Conservation (phyloP, 2,329 filamentous ascomycete genomes). For the Cercospora sp. region DNA sequence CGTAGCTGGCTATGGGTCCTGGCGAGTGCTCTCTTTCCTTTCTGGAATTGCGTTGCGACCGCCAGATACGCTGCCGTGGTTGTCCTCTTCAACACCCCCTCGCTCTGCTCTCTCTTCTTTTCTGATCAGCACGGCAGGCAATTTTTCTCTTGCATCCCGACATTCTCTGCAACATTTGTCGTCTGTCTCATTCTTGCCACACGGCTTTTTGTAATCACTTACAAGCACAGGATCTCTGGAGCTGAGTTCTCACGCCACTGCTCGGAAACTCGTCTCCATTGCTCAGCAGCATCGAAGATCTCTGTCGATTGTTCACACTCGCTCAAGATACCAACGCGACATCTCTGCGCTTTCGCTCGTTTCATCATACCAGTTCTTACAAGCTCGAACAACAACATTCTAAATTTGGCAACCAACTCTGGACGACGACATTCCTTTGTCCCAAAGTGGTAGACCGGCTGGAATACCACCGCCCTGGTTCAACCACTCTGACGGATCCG, state of each 20-base stretch:
- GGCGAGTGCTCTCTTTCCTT: background rate
- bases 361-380: background rate
- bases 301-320: background rate
- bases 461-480: background rate
- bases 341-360: background rate
- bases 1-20: background rate
- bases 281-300: background rate
- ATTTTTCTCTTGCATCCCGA: background rate
- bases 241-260: background rate
- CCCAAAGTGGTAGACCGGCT: background rate
- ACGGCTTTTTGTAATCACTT: background rate
- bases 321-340: background rate
- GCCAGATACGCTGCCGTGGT: background rate
- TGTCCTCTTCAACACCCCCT: background rate
- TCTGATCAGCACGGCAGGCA: background rate
- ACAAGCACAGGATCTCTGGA: background rate
- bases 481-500: slow-evolving; percentile 8
- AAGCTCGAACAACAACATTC: background rate
- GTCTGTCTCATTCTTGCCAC: background rate
- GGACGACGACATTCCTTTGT: slow-evolving; percentile 14
- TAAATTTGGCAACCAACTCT: background rate
- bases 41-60: slow-evolving; percentile 7
- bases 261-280: background rate
- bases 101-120: background rate
- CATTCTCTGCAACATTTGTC: background rate